Evolutionary conservation across 1,284 basidiomycete genomes (phyloP).

Genomic region (Ceratobasidium sp.): DNA sequence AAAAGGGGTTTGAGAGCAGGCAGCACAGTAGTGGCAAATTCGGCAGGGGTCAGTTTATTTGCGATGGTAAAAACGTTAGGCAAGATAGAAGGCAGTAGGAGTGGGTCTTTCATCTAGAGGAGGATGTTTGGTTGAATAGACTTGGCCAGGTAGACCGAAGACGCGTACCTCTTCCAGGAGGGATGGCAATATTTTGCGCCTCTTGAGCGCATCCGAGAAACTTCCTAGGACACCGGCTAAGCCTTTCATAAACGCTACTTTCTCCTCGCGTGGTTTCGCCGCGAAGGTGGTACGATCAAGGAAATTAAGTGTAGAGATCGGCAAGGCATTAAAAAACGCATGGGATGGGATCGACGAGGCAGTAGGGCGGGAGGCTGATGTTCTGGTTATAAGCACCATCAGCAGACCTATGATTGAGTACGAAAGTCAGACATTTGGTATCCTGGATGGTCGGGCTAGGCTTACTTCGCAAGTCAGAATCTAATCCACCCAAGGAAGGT

Average conservation of each 20-base stretch:
- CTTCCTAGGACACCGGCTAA: slow-evolving; percentile 79
- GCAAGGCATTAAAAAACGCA: slow-evolving; percentile 94
- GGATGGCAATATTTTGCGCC: slow-evolving; percentile 91
- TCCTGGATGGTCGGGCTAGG: neutral
- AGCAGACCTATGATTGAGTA: slow-evolving; percentile 65
- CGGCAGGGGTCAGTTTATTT: slow-evolving; percentile 73
- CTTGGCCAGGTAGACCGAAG: slow-evolving; percentile 1
- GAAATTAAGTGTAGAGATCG: slow-evolving; percentile 96
- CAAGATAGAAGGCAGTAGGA: slow-evolving; percentile 93
- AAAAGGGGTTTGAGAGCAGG: slow-evolving; percentile 93
- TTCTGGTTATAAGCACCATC: slow-evolving; percentile 78
- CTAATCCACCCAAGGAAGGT: slow-evolving; percentile 66
- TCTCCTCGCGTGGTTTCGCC: slow-evolving; percentile 92
- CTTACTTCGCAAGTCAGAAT: slow-evolving; percentile 72
- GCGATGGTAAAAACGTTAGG: slow-evolving; percentile 97
- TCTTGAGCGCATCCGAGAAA: slow-evolving; percentile 87
- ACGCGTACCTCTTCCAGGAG: slow-evolving; percentile 85
- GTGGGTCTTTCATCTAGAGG: slow-evolving; percentile 86
- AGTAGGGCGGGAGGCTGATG: slow-evolving; percentile 72
- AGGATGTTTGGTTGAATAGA: neutral
- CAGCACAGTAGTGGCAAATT: slow-evolving; percentile 83
- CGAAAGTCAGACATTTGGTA: slow-evolving; percentile 5
- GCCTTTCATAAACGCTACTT: slow-evolving; percentile 95
- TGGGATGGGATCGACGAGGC: slow-evolving; percentile 81
- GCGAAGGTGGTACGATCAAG: slow-evolving; percentile 95